phyloP scores from a whole-genome alignment of 192 early-diverging fungal species.

The Thamnidium elegans region DNA sequence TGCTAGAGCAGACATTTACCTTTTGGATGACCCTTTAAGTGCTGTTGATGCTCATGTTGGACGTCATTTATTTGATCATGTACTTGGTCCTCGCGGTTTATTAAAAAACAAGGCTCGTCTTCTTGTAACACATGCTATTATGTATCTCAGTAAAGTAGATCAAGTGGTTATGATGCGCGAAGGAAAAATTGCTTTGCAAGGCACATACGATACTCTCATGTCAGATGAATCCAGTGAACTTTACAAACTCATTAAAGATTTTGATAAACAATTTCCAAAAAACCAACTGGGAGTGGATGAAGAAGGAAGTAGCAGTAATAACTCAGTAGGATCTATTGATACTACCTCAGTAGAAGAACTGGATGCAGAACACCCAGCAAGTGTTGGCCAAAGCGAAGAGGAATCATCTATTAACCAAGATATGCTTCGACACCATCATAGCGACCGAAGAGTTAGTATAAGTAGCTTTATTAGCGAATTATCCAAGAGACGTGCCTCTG shows the following conservation, averaged over 20 bases:
- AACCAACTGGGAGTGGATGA: conserved; percentile 26
- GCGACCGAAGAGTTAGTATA: conserved; percentile 9
- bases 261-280: conserved; percentile 46
- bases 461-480: conserved; percentile 30
- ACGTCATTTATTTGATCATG: conserved; percentile 80
- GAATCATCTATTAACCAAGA: conserved; percentile 11
- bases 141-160: conserved; percentile 66
- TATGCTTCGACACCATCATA: neutral
- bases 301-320: conserved; percentile 18
- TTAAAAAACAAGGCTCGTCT: conserved; percentile 75
- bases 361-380: conserved; percentile 2
- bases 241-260: conserved; percentile 70
- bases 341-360: neutral
- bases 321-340: neutral
- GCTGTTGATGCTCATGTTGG: conserved; percentile 67
- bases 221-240: conserved; percentile 50
- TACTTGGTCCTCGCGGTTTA: conserved; percentile 81
- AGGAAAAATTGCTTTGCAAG: conserved; percentile 67
- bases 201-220: conserved; percentile 66
- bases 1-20: conserved; percentile 81
- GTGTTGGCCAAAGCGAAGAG: conserved; percentile 3
- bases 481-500: conserved; percentile 54
- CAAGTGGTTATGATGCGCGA: conserved; percentile 68
- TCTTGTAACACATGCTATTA: conserved; percentile 80
- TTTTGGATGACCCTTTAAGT: conserved; percentile 70